Percentiles rank a stretch among this genome's conserved stretches.
These are phyloP conservation scores for Prunus mongolica DNA, from an alignment of 306 rosid species.

Conservation along the genomic window DNA sequence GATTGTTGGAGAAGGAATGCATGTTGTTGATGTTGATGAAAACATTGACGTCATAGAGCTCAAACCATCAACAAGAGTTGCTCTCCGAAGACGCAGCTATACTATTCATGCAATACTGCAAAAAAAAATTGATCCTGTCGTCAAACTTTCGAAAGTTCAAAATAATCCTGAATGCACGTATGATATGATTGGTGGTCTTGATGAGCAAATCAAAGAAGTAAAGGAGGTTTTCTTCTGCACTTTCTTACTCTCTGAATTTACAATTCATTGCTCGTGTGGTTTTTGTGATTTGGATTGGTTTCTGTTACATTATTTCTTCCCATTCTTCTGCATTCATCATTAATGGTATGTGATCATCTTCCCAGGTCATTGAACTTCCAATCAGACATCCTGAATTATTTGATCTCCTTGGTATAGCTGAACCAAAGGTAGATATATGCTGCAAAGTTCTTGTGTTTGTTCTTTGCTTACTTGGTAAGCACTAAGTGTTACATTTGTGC, in stretches of 20 bases:
- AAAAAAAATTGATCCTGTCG: constrained; percentile 89
- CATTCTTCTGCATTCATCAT: constrained; percentile 7
- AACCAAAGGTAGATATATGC: constrained; percentile 71
- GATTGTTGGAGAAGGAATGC: constrained; percentile 93
- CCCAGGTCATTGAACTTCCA: constrained; percentile 94
- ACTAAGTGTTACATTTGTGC: background rate
- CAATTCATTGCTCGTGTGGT: background rate
- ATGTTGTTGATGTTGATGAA: constrained; percentile 87
- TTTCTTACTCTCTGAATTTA: constrained; percentile 13
- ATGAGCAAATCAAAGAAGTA: constrained; percentile 64
- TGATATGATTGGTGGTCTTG: constrained; percentile 99
- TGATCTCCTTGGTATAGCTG: constrained; percentile 99
- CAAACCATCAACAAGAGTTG: constrained; percentile 87
- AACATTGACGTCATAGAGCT: constrained; percentile 84
- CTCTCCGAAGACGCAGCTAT: constrained; percentile 75
- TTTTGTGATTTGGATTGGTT: background rate
- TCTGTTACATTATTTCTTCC: background rate
- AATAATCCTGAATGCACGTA: constrained; percentile 94
- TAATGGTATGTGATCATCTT: constrained; percentile 1
- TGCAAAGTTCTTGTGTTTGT: background rate
- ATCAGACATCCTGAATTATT: constrained; percentile 96
- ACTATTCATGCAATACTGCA: constrained; percentile 86
- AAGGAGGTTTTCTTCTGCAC: constrained; percentile 59
- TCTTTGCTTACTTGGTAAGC: background rate
- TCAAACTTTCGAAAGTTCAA: constrained; percentile 93